A percentile compares a stretch with the other conserved stretches of the same genome.
Conservation (phyloP, 192 early-diverging fungal genomes). For the Gonapodya prolifera region DNA sequence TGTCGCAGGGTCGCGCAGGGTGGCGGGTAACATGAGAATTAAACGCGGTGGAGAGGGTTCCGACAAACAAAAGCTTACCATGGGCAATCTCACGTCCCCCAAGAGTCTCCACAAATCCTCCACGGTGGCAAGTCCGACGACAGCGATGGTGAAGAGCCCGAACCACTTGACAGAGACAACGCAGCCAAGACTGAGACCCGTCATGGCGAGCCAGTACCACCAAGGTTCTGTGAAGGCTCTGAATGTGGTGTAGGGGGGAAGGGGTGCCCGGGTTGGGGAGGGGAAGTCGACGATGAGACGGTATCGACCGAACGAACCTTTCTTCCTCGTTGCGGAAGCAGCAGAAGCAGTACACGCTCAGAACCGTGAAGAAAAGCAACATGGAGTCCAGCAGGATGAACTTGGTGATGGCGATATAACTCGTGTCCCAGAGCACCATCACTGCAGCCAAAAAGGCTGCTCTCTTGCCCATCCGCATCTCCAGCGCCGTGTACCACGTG, state of each 20-base stretch:
- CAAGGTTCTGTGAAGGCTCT: constrained; percentile 76
- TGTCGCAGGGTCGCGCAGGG: constrained; percentile 11
- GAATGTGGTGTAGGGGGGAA: too few species aligned
- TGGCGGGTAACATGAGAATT: constrained; percentile 4
- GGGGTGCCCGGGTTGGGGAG: too few species aligned
- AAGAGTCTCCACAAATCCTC: constrained; percentile 84
- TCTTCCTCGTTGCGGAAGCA: constrained; percentile 63
- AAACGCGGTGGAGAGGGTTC: background rate
- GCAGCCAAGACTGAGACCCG: constrained; percentile 76
- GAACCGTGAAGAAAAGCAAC: constrained; percentile 77
- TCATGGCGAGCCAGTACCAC: constrained; percentile 77
- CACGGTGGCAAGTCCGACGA: constrained; percentile 86
- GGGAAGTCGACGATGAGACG: background rate
- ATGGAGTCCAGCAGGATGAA: constrained; percentile 94
- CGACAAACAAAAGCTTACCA: constrained; percentile 6
- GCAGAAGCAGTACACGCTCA: constrained; percentile 49
- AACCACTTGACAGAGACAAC: constrained; percentile 91
- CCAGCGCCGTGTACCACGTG: constrained; percentile 73
- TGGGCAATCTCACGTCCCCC: constrained; percentile 53
- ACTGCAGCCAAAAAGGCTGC: constrained; percentile 60
- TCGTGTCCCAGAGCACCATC: constrained; percentile 71
- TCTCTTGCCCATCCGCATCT: constrained; percentile 52
- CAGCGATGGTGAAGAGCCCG: constrained; percentile 77
- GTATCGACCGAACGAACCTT: constrained; percentile 17
- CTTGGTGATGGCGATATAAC: constrained; percentile 62